Evolutionary conservation across 2,329 filamentous ascomycete species (phyloP).

Genomic region (Aspergillus brunneoviolaceus): DNA sequence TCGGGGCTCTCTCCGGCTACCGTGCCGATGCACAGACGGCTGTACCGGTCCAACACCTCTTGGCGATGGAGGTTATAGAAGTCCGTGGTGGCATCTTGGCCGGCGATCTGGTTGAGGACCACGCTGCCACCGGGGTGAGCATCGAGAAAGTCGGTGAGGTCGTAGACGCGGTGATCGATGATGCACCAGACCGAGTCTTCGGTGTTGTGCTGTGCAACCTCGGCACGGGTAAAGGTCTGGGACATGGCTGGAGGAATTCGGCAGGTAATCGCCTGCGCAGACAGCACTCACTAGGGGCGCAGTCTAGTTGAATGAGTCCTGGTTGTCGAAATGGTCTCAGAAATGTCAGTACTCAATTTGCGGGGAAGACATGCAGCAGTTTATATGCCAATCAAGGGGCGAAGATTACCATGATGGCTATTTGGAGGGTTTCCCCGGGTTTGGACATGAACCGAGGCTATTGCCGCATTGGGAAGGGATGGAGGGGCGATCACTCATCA

Average conservation of each 20-base stretch:
- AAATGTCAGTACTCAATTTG: background rate
- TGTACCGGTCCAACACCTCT: constrained; percentile 81
- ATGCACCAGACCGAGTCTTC: constrained; percentile 79
- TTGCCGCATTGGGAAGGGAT: constrained; percentile 12
- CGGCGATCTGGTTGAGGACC: constrained; percentile 77
- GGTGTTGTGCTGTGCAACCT: constrained; percentile 74
- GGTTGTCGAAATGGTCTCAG: too few species aligned
- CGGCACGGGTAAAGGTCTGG: constrained; percentile 46
- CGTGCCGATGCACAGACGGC: constrained; percentile 70
- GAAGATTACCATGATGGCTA: constrained; percentile 11
- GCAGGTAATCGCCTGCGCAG: background rate
- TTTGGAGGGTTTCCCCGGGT: background rate
- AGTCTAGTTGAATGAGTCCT: too few species aligned
- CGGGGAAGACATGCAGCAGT: background rate
- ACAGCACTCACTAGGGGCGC: background rate
- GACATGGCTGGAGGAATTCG: constrained; percentile 16
- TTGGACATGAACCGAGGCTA: constrained; percentile 13
- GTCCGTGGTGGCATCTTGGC: constrained; percentile 74
- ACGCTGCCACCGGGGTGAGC: constrained; percentile 80
- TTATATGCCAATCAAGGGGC: constrained; percentile 16
- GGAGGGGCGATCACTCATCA: background rate
- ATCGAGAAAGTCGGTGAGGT: constrained; percentile 80
- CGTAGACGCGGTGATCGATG: constrained; percentile 84
- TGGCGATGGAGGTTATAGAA: constrained; percentile 94
- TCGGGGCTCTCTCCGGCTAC: constrained; percentile 72